Evolutionary conservation across 2,329 filamentous ascomycete species (phyloP), one percentile per base, ranked within the genome.

Genomic region (Seiridium cupressi): DNA sequence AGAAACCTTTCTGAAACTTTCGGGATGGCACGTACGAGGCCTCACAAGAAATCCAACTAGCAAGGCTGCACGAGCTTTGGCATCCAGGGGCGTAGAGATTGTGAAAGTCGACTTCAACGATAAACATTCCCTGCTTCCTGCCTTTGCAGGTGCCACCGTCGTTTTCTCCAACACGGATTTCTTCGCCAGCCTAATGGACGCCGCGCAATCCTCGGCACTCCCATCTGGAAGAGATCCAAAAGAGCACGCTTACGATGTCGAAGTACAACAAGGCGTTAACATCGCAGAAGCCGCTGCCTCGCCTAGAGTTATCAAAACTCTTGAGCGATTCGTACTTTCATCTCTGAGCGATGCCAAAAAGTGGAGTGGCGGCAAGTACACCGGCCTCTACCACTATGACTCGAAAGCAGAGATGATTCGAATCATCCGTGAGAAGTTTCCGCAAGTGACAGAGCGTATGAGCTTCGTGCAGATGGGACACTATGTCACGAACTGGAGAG

Each of bases 241-340:
- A 5, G 42, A 64, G 54, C 34, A 61, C 38, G 61, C 61, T 13
- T 51, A 54, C 58, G 51, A 51, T 38, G 58, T 59, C 44, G 53
- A 64, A 49, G 58, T 61, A 31, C 51, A 40, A 11, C 62, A 64
- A 47, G 54, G 46, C 11, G 26, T 62, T 69, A 79, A 62, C 65
- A 69, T 69, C 63, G 62, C 49, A 62, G 58, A 44, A 58, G 68
- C 61, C 60, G 70, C 62, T 47, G 48, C 53, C 18, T 46, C 55
- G 5, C 59, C 63, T 0, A 10, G 26, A 7, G 55, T 61, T 10
- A n/a, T 63, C 40, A 13, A 34, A 13, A 58, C 53, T 11, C 57
- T 64, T 51, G 60, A 64, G n/a, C 61, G 62, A 3, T 59, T 64
- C 10, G 62, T 64, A 11, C 42, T 63, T 34, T 63, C 59, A n/a